Percentiles rank a stretch among this genome's conserved stretches.
Conservation (phyloP, 106 monocot genomes). For the Amphibolis antarctica region DNA sequence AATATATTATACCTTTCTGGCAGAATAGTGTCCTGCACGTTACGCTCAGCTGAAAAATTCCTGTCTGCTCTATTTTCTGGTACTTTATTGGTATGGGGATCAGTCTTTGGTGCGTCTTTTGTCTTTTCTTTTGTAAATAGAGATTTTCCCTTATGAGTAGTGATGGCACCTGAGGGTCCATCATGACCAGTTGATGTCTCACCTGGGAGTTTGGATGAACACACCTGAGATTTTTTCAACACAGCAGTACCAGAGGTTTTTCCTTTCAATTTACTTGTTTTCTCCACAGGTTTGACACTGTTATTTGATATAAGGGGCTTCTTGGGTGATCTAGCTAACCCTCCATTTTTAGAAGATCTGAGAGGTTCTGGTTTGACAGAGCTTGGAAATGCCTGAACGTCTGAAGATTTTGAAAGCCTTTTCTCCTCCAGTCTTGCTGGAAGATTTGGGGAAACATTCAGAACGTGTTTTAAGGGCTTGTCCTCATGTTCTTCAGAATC, state of each 20-base stretch:
- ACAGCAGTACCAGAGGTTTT: conserved; percentile 14
- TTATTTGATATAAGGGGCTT: conserved; percentile 3
- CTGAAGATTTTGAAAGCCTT: conserved; percentile 11
- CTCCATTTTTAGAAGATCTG: conserved; percentile 21
- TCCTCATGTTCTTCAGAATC: conserved; percentile 19
- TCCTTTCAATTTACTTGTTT: conserved; percentile 16
- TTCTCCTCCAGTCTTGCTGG: conserved; percentile 15
- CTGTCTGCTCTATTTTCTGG: conserved; percentile 40
- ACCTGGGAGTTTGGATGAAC: conserved; percentile 21
- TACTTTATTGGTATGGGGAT: conserved; percentile 3
- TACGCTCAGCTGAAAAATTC: conserved; percentile 48
- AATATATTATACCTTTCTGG: conserved; percentile 26
- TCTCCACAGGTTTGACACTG: conserved; percentile 21
- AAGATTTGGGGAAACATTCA: not conserved
- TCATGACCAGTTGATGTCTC: conserved; percentile 16
- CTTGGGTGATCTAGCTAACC: conserved; percentile 15
- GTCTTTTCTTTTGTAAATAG: conserved; percentile 26
- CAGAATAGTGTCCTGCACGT: conserved; percentile 17
- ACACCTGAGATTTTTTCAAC: conserved; percentile 25
- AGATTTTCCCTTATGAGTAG: conserved; percentile 21
- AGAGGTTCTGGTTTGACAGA: conserved; percentile 18
- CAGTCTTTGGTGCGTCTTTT: conserved; percentile 38
- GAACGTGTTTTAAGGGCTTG: conserved; percentile 8
- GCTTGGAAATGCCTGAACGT: conserved; percentile 7
- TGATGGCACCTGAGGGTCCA: conserved; percentile 13